Percentiles rank a stretch among this genome's conserved stretches.
phyloP scores from a whole-genome alignment of 805 yeast genomes.

The Yarrowia divulgata region DNA sequence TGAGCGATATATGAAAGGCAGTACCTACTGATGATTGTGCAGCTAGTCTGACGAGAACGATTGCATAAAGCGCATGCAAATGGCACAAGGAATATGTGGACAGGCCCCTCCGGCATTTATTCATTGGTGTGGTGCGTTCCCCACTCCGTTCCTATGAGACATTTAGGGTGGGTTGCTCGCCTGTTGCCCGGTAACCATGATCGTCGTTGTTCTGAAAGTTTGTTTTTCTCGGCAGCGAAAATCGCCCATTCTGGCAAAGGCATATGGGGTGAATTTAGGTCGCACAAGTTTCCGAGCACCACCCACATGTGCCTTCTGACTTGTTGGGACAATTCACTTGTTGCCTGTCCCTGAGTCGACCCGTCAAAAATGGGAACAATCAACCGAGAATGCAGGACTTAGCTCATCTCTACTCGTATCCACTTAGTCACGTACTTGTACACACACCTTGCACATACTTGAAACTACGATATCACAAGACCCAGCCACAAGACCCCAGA shows the following conservation, averaged over 20 bases:
- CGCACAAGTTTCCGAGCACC: neutral
- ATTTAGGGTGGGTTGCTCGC: constrained; percentile 17
- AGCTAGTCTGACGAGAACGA: no score
- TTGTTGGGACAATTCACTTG: neutral
- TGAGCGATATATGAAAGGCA: constrained; percentile 11
- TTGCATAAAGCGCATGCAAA: no score
- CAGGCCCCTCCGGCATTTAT: neutral
- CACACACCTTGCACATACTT: neutral
- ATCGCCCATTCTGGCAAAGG: constrained; percentile 3
- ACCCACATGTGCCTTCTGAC: neutral
- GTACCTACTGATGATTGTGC: neutral
- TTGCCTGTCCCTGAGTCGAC: constrained; percentile 1
- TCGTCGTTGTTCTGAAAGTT: neutral
- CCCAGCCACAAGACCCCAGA: neutral
- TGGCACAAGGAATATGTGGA: neutral
- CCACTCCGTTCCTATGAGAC: neutral
- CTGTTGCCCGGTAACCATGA: constrained; percentile 18
- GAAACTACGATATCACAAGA: neutral
- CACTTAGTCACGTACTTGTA: neutral
- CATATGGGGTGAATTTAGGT: constrained; percentile 11
- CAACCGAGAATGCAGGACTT: constrained; percentile 10
- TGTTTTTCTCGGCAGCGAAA: neutral
- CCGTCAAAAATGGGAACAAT: neutral
- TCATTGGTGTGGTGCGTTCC: neutral
- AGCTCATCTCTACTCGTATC: neutral